Percentiles rank a stretch among this genome's conserved stretches.
phyloP scores from a whole-genome alignment of 1,284 basidiomycete genomes.

The Rugosomyces carneus region DNA sequence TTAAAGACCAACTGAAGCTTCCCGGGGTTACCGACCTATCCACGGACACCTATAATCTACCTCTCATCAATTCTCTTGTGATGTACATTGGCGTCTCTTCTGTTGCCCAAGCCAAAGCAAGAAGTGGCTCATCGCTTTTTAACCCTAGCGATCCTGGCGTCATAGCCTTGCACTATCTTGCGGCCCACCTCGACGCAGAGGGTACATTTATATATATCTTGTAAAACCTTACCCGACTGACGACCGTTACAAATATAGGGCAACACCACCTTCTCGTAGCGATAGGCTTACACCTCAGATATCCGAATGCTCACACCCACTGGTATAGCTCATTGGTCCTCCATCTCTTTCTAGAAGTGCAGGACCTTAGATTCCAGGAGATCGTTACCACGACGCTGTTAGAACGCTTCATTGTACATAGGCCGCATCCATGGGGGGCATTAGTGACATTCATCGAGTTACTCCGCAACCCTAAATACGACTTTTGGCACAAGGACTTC shows the following conservation, averaged over 20 bases:
- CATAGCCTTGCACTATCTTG: slow-evolving; percentile 75
- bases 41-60: slow-evolving; percentile 77
- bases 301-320: slow-evolving; percentile 94
- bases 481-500: slow-evolving; percentile 84
- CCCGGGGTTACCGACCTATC: slow-evolving; percentile 44
- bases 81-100: slow-evolving; percentile 92
- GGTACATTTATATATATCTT: slow-evolving; percentile 37
- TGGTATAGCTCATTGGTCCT: slow-evolving; percentile 92
- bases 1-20: slow-evolving; percentile 73
- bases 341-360: slow-evolving; percentile 76
- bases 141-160: slow-evolving; percentile 78
- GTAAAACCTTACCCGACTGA: not conserved
- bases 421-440: slow-evolving; percentile 97
- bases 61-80: slow-evolving; percentile 88
- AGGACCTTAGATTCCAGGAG: slow-evolving; percentile 79
- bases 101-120: slow-evolving; percentile 78
- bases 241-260: slow-evolving; percentile 39
- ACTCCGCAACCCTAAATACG: slow-evolving; percentile 77
- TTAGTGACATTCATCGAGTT: slow-evolving; percentile 92
- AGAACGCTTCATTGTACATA: slow-evolving; percentile 89
- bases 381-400: slow-evolving; percentile 88
- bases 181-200: slow-evolving; percentile 84
- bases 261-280: slow-evolving; percentile 91
- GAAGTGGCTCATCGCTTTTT: slow-evolving; percentile 76
- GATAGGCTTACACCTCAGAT: slow-evolving; percentile 90